A percentile compares a stretch with the other conserved stretches of the same genome.
These are phyloP conservation scores for Arachnopeziza araneosa DNA, from an alignment of 2,329 filamentous ascomycete genomes.

Conservation along the genomic window DNA sequence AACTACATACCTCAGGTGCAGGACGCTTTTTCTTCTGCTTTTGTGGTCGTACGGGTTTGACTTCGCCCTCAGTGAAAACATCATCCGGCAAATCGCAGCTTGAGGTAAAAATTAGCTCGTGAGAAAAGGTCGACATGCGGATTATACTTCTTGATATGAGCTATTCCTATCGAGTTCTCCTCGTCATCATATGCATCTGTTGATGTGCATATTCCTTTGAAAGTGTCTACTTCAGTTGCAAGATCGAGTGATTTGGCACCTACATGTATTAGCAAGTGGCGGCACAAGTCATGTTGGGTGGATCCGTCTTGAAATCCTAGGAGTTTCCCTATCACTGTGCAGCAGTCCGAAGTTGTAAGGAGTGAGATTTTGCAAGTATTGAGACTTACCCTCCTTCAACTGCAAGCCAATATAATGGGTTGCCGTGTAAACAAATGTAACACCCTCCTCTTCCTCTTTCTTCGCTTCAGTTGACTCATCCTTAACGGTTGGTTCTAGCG, in stretches of 20 bases:
- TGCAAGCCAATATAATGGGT: slow-evolving; percentile 93
- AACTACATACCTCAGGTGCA: slow-evolving; percentile 25
- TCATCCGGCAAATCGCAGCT: slow-evolving; percentile 87
- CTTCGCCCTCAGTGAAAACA: slow-evolving; percentile 77
- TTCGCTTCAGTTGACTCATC: slow-evolving; percentile 36
- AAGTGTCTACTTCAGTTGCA: slow-evolving; percentile 76
- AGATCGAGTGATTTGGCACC: slow-evolving; percentile 69
- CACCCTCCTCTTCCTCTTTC: slow-evolving; percentile 29
- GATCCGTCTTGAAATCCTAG: slow-evolving; percentile 1
- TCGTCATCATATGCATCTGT: slow-evolving; percentile 72
- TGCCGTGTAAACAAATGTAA: slow-evolving; percentile 65
- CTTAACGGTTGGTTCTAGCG: slow-evolving; percentile 36
- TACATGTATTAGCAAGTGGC: slow-evolving; percentile 35
- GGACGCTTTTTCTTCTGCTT: slow-evolving; percentile 29
- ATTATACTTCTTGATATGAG: slow-evolving; percentile 68
- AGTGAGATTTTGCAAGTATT: neutral
- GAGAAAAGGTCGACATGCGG: slow-evolving; percentile 3
- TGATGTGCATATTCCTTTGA: slow-evolving; percentile 73
- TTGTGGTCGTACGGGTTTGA: slow-evolving; percentile 46
- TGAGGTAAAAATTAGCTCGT: slow-evolving; percentile 17
- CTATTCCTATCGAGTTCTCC: slow-evolving; percentile 71
- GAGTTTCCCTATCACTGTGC: slow-evolving; percentile 4
- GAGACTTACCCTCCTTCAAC: slow-evolving; percentile 60
- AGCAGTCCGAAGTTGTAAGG: slow-evolving; percentile 6
- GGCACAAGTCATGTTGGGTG: slow-evolving; percentile 1